Base-by-base conservation (phyloP, 176 grass and related monocot species). In the Hsuehochloa calcarea region DNA sequence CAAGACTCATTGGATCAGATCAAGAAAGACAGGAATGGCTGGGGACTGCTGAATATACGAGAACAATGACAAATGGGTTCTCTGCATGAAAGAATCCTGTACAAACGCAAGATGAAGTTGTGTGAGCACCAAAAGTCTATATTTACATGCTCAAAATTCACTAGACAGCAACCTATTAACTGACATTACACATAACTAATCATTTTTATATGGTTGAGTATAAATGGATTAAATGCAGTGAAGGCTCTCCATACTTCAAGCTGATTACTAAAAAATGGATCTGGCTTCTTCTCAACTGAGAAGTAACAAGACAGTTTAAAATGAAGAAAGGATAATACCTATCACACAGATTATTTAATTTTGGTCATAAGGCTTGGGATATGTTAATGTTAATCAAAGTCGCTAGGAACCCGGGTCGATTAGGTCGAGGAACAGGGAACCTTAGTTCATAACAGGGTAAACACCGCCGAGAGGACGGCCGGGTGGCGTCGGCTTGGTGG, bases 1-100 rank as follows among this genome's bases (percentile, higher is more conserved):
- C 83, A 97, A 88, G 89, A 86, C 85, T 84, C 85, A 87, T 72
- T 88, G 87, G 89, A 93, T 90, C 87, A 88, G 87, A 86, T 52
- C 12, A 45, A 3, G 56, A 41, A 63, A 76, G 12, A 17, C 5
- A 78, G n/a, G n/a, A n/a, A 45, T 78, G 38, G 38, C 23, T 45
- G n/a, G 8, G 13, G 56, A 29, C 38, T 63, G 39, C 6, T 26
- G 14, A 60, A 43, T 10, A 40, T 16, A 63, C 4, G 16, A 79
- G 10, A 50, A 58, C 10, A 65, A 29, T 23, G 17, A 56, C 19
- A 58, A 13, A 8, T 5, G 40, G 39, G 15, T 16, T 22, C 13
- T 46, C 17, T 58, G 8, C 10, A 1, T 56, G 38, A 54, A 56
- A 75, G 0, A 50, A 80, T n/a, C 11, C 10, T 51, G 5, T 2